Conservation (phyloP, 768 basidiomycete genomes). For the Kwoniella sp. region DNA sequence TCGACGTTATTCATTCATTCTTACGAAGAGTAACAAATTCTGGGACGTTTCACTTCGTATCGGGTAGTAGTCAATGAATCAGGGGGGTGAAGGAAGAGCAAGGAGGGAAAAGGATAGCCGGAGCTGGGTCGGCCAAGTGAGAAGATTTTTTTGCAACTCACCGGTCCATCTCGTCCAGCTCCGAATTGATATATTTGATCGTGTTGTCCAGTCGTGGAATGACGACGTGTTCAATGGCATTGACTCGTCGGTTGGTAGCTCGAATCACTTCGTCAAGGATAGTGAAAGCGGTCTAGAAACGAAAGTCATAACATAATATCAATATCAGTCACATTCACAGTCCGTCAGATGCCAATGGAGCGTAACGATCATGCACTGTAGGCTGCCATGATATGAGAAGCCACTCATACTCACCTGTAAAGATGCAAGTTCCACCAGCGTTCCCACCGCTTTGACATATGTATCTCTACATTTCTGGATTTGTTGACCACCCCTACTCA, state of each 20-base stretch:
- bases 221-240: slow-evolving; percentile 96
- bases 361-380: too few relatives aligned
- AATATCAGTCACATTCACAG: too few relatives aligned
- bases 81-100: too few relatives aligned
- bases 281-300: slow-evolving; percentile 92
- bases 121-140: too few relatives aligned
- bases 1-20: too few relatives aligned
- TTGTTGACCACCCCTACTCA: slow-evolving; percentile 95
- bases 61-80: too few relatives aligned
- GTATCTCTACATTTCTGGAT: slow-evolving; percentile 92
- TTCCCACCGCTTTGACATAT: slow-evolving; percentile 96
- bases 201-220: slow-evolving; percentile 96
- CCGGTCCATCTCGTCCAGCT: slow-evolving; percentile 97
- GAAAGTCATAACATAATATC: too few relatives aligned
- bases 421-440: slow-evolving; percentile 93
- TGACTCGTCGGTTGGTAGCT: slow-evolving; percentile 97
- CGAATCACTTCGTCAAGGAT: slow-evolving; percentile 99
- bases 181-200: slow-evolving; percentile 95
- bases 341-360: too few relatives aligned
- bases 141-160: too few relatives aligned
- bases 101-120: too few relatives aligned
- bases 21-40: slow-evolving; percentile 1
- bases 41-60: not conserved
- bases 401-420: slow-evolving; percentile 60
- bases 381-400: too few relatives aligned